Conservation (phyloP, 768 basidiomycete species). For the Lentinula boryana region DNA sequence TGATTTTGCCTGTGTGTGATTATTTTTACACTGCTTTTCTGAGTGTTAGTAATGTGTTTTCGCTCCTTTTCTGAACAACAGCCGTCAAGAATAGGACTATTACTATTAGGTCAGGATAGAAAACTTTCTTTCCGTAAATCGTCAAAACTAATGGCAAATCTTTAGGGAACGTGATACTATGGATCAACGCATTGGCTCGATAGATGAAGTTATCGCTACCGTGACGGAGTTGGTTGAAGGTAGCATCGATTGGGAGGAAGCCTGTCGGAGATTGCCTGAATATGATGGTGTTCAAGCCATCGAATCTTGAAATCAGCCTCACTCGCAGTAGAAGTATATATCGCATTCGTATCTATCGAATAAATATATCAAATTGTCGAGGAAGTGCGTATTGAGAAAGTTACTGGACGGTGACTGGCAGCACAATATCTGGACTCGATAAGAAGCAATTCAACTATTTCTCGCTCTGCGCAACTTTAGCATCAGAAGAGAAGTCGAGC, state of each 20-base stretch:
- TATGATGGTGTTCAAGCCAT: conserved; percentile 93
- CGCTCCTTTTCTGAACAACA: conserved; percentile 24
- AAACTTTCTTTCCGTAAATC: not conserved
- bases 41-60: not conserved
- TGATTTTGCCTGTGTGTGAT: conserved; percentile 5
- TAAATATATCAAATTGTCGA: too few species aligned
- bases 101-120: conserved; percentile 74
- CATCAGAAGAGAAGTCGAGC: too few species aligned
- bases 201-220: conserved; percentile 83
- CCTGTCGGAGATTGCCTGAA: conserved; percentile 60
- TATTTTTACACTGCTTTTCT: conserved; percentile 8
- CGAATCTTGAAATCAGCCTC: conserved; percentile 24
- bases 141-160: conserved; percentile 41
- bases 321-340: too few species aligned
- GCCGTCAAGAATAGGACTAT: conserved; percentile 90
- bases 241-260: conserved; percentile 76
- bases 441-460: too few species aligned
- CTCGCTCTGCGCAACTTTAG: too few species aligned
- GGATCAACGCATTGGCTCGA: conserved; percentile 81
- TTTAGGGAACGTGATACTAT: conserved; percentile 91
- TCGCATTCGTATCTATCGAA: too few species aligned
- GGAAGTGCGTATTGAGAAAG: too few species aligned
- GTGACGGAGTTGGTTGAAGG: conserved; percentile 78
- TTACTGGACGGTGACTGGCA: too few species aligned
- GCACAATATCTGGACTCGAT: too few species aligned